Base-by-base conservation (phyloP, 306 rosid species). In the Prunus davidiana region DNA sequence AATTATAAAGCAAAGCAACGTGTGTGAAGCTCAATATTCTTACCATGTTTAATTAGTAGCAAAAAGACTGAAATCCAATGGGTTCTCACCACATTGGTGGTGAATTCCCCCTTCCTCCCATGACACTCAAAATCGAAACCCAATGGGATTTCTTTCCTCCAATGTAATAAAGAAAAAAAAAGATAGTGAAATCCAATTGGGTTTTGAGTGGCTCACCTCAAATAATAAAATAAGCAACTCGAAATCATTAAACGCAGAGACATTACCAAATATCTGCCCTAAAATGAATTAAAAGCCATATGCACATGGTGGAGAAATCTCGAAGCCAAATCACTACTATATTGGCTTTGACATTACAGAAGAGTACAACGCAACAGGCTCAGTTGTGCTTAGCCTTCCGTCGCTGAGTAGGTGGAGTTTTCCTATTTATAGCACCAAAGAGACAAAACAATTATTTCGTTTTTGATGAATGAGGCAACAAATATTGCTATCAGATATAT, bases 381-480 rank as follows among this genome's bases (percentile, higher is more conserved):
- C 8, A 34, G 1, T 5, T 34, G 41, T 32, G 38, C 7, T 55
- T 12, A 15, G 47, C 38, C 78, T 67, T 30, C 15, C 8, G 6
- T 18, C 11, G 6, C 71, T 28, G 63, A 25, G 25, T 65, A 6
- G 67, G 85, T 80, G 81, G 79, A 82, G 38, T 68, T 81, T 67
- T 49, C 82, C 86, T 83, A 80, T 82, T 80, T 64, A 56, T 66
- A 69, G 64, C 77, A 79, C 75, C 78, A 72, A 81, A 66, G 52
- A 3, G 71, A 47, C 69, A 69, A 74, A 73, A 57, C 28, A 7
- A 70, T 71, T 54, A 64, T 74, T 76, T 57, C 64, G 6, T 28
- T 75, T 81, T 69, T 55, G 65, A 72, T 55, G 20, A 56, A 72
- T 72, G 76, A 72, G 76, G 67, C 66, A 56, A 72, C 77, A 80